Conservation (phyloP, 1,284 basidiomycete genomes). For the Pseudozyma tsukubaensis region DNA sequence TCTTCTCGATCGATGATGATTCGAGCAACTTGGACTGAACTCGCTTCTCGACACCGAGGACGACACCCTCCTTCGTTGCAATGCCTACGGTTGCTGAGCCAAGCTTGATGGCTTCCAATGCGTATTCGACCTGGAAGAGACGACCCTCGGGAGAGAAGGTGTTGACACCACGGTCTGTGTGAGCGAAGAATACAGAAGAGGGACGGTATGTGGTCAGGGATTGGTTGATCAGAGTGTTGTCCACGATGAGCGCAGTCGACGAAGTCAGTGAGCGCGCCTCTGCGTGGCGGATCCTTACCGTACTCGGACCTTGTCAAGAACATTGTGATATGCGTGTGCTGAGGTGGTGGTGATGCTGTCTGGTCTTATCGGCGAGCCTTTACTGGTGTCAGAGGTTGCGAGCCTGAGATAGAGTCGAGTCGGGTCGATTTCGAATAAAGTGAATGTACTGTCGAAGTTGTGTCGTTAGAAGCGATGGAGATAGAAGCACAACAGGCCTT, state of each 20-base stretch:
- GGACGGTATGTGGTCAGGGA: conserved; percentile 4
- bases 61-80: conserved; percentile 79
- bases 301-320: conserved; percentile 94
- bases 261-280: too few species aligned
- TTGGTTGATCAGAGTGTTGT: too few species aligned
- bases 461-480: conserved; percentile 5
- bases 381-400: too few species aligned
- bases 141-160: conserved; percentile 98
- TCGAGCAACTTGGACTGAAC: conserved; percentile 96
- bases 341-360: too few species aligned
- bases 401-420: too few species aligned
- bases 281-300: conserved; percentile 71
- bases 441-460: too few species aligned
- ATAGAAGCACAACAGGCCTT: not conserved
- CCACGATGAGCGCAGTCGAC: too few species aligned
- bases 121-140: conserved; percentile 96
- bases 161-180: conserved; percentile 91
- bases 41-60: conserved; percentile 97
- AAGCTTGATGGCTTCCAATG: conserved; percentile 75
- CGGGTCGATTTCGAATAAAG: too few species aligned
- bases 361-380: too few species aligned
- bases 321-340: conserved; percentile 70
- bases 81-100: conserved; percentile 95
- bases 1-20: conserved; percentile 96
- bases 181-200: conserved; percentile 12